Percentiles rank a stretch among this genome's conserved stretches.
These are phyloP conservation scores for Quercus berberidifolia DNA, from an alignment of 306 rosid genomes.

Conservation along the genomic window DNA sequence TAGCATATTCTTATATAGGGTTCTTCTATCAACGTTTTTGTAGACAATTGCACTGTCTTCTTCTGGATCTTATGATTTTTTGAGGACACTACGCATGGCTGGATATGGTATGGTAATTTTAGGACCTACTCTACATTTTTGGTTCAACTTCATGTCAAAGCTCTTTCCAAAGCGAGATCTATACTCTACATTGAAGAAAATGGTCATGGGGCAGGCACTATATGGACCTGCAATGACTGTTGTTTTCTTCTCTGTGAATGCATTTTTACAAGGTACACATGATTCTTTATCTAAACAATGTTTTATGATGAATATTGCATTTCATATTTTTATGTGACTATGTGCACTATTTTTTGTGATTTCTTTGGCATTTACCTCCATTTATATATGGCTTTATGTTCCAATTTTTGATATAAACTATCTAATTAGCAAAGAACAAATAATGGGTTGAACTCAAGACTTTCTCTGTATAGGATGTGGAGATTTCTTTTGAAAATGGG, in stretches of 20 bases:
- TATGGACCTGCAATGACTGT: conserved; percentile 88
- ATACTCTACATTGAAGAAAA: conserved; percentile 74
- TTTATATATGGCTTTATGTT: background rate
- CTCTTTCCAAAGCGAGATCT: conserved; percentile 68
- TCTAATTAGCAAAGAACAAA: background rate
- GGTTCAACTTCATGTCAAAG: conserved; percentile 87
- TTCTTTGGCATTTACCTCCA: background rate
- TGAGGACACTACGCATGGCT: conserved; percentile 87
- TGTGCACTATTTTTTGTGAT: background rate
- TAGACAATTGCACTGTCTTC: conserved; percentile 51
- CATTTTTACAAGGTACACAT: conserved; percentile 66
- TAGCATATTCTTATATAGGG: background rate
- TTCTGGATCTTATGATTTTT: conserved; percentile 48
- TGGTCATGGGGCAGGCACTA: conserved; percentile 72
- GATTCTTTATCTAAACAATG: background rate
- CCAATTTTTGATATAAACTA: background rate
- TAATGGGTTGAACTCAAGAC: too few relatives aligned
- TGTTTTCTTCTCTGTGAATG: conserved; percentile 77
- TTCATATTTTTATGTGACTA: background rate
- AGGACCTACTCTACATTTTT: conserved; percentile 87
- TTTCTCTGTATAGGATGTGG: too few relatives aligned
- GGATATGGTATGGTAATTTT: conserved; percentile 77
- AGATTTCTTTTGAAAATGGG: too few relatives aligned
- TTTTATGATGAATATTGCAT: background rate
- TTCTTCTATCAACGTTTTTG: conserved; percentile 9